Base-by-base conservation (phyloP, 1,284 basidiomycete species). In the Chondrostereum purpureum region DNA sequence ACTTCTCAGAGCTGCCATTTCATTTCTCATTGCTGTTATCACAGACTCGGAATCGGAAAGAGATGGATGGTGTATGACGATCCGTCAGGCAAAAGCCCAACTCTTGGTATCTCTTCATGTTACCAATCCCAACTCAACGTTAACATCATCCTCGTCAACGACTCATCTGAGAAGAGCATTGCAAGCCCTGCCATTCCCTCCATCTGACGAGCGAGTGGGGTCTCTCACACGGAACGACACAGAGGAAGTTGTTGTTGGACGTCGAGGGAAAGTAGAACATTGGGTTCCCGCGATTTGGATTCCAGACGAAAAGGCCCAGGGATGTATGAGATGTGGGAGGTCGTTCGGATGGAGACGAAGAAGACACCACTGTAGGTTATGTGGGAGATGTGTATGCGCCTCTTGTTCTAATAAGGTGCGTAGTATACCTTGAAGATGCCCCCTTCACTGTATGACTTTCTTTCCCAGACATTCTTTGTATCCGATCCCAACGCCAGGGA, bases 201-300 rank as follows among this genome's bases (percentile, higher is more conserved):
- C 80, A 0, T 66, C 71, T 4, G 79, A 82, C 43, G 71, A 70
- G 12, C 62, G 68, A 1, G 51, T 69, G 3, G 59, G 53, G 2
- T 62, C 59, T 11, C 4, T 63, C 10, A 50, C 52, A n/a, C 31
- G 56, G 39, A 50, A 52, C 24, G 53, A 51, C 18, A 48, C 55
- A 34, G 22, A 36, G 2, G 51, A 54, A 27, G 33, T 20, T 19
- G 20, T 44, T 23, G n/a, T 37, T 51, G 45, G 37, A 40, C 64
- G 69, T 52, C 61, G 81, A 31, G 70, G 74, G 3, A 76, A 72
- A 50, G 81, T 94, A 27, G 89, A 94, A 39, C 85, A 90, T 62
- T 95, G 92, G 68, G 80, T 90, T 1, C 91, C 92, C 3, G 88
- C 93, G 0, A 80, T 95, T 8, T 96, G 92, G 92, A 83, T 94